phyloP scores from a whole-genome alignment of 306 rosid genomes.

The Glycine latifolia region DNA sequence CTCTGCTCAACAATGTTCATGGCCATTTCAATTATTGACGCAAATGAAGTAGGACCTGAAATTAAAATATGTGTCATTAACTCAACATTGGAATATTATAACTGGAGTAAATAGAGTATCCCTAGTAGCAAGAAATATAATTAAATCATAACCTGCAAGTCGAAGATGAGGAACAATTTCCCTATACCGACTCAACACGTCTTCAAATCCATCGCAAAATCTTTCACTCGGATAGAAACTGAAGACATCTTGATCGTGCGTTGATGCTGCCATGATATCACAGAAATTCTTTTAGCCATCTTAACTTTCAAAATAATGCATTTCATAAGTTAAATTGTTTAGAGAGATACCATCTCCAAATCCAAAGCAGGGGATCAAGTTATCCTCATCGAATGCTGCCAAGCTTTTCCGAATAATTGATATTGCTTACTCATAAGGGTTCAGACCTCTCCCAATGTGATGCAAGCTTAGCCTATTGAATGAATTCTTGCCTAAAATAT shows the following conservation, averaged over 20 bases:
- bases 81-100: constrained; percentile 14
- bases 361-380: constrained; percentile 77
- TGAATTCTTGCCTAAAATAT: constrained; percentile 61
- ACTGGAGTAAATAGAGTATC: neutral
- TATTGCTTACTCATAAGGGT: constrained; percentile 79
- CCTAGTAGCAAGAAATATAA: neutral
- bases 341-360: constrained; percentile 73
- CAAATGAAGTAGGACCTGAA: constrained; percentile 84
- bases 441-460: constrained; percentile 60
- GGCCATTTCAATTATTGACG: constrained; percentile 81
- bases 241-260: constrained; percentile 74
- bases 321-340: neutral
- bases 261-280: constrained; percentile 62
- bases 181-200: constrained; percentile 63
- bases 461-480: constrained; percentile 66
- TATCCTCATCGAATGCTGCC: constrained; percentile 76
- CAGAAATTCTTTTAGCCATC: constrained; percentile 5
- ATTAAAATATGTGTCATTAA: constrained; percentile 18
- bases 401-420: constrained; percentile 76
- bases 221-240: constrained; percentile 62
- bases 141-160: constrained; percentile 61
- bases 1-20: constrained; percentile 75
- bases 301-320: constrained; percentile 10
- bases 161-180: constrained; percentile 67
- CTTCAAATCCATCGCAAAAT: constrained; percentile 74